Percentiles rank a stretch among this genome's conserved stretches.
Evolutionary conservation across 2,329 filamentous ascomycete genomes (phyloP).

Genomic region (Pseudogymnoascus sp.): DNA sequence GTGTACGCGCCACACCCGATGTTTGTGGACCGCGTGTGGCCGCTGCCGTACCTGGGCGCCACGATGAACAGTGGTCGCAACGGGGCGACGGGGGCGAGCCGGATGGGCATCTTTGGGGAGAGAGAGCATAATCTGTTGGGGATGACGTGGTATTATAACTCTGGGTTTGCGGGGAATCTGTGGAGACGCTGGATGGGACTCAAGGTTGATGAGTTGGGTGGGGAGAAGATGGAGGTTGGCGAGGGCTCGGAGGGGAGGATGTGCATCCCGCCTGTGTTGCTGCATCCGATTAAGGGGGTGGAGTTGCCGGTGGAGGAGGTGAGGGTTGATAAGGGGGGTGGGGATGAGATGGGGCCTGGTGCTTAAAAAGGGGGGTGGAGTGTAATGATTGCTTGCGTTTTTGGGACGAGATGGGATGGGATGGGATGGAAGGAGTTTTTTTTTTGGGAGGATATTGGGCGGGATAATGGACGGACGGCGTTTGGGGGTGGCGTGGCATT

Average conservation of each 20-base stretch:
- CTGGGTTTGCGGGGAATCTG: constrained; percentile 70
- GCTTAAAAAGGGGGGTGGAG: constrained; percentile 19
- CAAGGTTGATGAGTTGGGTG: constrained; percentile 68
- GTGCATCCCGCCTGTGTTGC: constrained; percentile 82
- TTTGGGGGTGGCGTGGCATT: neutral
- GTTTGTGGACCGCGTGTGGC: constrained; percentile 83
- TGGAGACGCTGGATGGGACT: constrained; percentile 84
- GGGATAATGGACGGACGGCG: neutral
- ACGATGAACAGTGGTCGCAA: constrained; percentile 75
- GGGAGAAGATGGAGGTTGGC: constrained; percentile 55
- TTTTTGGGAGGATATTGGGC: neutral
- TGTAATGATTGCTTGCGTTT: neutral
- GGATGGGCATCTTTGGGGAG: constrained; percentile 69
- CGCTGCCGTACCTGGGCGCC: constrained; percentile 64
- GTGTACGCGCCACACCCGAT: constrained; percentile 86
- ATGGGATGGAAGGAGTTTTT: neutral
- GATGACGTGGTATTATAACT: constrained; percentile 87
- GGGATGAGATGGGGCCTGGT: constrained; percentile 26
- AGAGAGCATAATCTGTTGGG: constrained; percentile 84
- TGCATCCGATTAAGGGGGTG: constrained; percentile 81
- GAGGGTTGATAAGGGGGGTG: constrained; percentile 16
- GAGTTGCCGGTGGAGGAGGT: constrained; percentile 37
- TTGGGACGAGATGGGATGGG: neutral
- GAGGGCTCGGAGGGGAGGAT: constrained; percentile 69
- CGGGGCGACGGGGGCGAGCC: constrained; percentile 64